These are phyloP conservation scores for Inonotus obliquus DNA, from an alignment of 1,284 basidiomycete genomes.

Conservation along the genomic window DNA sequence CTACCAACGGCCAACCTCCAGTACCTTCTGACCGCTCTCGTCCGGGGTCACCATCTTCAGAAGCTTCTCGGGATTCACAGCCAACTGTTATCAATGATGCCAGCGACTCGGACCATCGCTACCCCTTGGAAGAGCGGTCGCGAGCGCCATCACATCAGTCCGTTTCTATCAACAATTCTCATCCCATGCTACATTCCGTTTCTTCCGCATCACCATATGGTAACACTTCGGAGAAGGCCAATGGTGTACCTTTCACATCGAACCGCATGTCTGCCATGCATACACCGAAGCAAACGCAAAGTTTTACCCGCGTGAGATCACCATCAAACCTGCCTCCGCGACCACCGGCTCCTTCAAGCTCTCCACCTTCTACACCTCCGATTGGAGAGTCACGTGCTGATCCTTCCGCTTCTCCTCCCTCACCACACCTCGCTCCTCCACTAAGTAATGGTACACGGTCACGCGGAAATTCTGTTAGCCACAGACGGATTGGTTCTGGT, in stretches of 20 bases:
- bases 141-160: conserved; percentile 1
- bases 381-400: conserved; percentile 29
- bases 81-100: conserved; percentile 8
- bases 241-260: not conserved
- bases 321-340: conserved; percentile 46
- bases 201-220: not conserved
- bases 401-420: conserved; percentile 13
- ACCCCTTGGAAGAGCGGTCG: not conserved
- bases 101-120: not conserved
- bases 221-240: not conserved
- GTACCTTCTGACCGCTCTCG: conserved; percentile 34
- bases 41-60: conserved; percentile 25
- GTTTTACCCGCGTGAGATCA: conserved; percentile 35
- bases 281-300: not conserved
- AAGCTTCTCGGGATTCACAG: conserved; percentile 6
- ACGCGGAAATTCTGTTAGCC: conserved; percentile 46
- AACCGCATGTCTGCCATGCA: conserved; percentile 6
- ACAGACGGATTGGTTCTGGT: conserved; percentile 52
- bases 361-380: conserved; percentile 25
- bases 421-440: conserved; percentile 17
- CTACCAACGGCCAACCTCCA: conserved; percentile 60
- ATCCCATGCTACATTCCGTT: not conserved
- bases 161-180: conserved; percentile 5
- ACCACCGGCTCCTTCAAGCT: conserved; percentile 31
- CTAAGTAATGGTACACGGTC: conserved; percentile 26